A percentile compares a stretch with the other conserved stretches of the same genome.
Evolutionary conservation across 345 rosid species (phyloP).

Genomic region (Cardamine chenopodiifolia): DNA sequence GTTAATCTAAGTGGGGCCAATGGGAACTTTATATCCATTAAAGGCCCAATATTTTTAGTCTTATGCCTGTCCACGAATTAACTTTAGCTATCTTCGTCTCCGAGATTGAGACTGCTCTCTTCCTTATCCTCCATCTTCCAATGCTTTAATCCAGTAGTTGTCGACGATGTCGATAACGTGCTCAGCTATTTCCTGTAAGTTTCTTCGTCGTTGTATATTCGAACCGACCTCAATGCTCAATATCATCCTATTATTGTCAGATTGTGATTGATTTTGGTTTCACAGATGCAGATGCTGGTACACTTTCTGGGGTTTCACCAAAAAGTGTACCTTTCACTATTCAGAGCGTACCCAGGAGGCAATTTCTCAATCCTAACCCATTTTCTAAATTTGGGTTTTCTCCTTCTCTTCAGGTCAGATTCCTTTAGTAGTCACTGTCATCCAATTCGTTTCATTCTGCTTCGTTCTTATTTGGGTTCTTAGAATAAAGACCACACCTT

Average conservation of each 20-base stretch:
- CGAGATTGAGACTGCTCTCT: constrained; percentile 1
- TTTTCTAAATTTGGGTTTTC: constrained; percentile 45
- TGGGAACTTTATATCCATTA: background rate
- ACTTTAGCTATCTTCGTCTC: background rate
- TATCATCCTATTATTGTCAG: background rate
- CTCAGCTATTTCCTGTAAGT: constrained; percentile 31
- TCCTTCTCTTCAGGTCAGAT: constrained; percentile 56
- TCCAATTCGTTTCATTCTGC: constrained; percentile 10
- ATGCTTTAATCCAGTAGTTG: constrained; percentile 21
- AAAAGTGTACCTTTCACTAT: constrained; percentile 39
- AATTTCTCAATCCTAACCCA: constrained; percentile 35
- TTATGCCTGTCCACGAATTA: background rate
- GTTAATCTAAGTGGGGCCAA: background rate
- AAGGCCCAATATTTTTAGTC: constrained; percentile 14
- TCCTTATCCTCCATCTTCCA: constrained; percentile 32
- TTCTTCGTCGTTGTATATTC: background rate
- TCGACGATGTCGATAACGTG: constrained; percentile 40
- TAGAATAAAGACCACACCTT: background rate
- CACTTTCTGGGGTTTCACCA: constrained; percentile 26
- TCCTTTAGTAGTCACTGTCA: background rate
- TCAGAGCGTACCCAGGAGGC: constrained; percentile 29
- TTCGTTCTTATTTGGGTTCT: background rate
- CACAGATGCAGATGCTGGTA: constrained; percentile 27
- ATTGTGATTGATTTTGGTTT: constrained; percentile 15
- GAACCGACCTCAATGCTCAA: background rate